Evolutionary conservation across 2,329 filamentous ascomycete species (phyloP).

Genomic region (Phyllosticta citribraziliensis): DNA sequence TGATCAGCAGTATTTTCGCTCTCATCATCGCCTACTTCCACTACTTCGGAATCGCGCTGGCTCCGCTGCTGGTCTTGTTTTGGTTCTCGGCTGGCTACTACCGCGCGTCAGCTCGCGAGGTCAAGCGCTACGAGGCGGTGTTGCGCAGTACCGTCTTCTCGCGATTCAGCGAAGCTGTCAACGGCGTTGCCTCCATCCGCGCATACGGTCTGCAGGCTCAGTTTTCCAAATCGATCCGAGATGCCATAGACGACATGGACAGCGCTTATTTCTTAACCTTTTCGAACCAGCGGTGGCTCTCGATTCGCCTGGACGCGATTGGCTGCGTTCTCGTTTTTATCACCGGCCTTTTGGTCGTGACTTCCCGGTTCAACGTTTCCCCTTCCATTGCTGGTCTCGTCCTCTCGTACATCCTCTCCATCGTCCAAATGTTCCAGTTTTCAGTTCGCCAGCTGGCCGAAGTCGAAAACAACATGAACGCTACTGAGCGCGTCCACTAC

Average conservation of each 20-base stretch:
- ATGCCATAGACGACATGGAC: conserved; percentile 82
- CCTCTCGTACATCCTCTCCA: conserved; percentile 83
- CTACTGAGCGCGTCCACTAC: conserved; percentile 82
- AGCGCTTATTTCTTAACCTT: conserved; percentile 91
- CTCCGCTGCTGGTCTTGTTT: conserved; percentile 65
- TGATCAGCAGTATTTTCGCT: conserved; percentile 74
- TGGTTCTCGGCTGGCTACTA: conserved; percentile 80
- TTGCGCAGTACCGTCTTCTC: conserved; percentile 82
- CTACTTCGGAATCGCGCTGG: conserved; percentile 67
- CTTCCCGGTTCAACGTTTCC: conserved; percentile 73
- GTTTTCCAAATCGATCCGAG: conserved; percentile 61
- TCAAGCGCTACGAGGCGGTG: conserved; percentile 88
- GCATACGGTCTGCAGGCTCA: conserved; percentile 75
- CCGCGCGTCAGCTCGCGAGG: conserved; percentile 78
- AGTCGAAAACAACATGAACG: conserved; percentile 97
- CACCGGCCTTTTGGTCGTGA: conserved; percentile 83
- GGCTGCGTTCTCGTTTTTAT: conserved; percentile 79
- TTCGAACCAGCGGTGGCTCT: conserved; percentile 90
- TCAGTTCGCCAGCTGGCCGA: conserved; percentile 88
- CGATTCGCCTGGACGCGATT: conserved; percentile 72
- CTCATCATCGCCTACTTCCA: conserved; percentile 94
- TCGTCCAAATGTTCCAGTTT: conserved; percentile 94
- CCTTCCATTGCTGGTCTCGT: conserved; percentile 83
- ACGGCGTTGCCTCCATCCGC: conserved; percentile 72
- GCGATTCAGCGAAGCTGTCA: conserved; percentile 81